Percentiles rank a stretch among this genome's conserved stretches.
These are phyloP conservation scores for Amylocarpus encephaloides DNA, from an alignment of 2,329 filamentous ascomycete genomes.

Conservation along the genomic window DNA sequence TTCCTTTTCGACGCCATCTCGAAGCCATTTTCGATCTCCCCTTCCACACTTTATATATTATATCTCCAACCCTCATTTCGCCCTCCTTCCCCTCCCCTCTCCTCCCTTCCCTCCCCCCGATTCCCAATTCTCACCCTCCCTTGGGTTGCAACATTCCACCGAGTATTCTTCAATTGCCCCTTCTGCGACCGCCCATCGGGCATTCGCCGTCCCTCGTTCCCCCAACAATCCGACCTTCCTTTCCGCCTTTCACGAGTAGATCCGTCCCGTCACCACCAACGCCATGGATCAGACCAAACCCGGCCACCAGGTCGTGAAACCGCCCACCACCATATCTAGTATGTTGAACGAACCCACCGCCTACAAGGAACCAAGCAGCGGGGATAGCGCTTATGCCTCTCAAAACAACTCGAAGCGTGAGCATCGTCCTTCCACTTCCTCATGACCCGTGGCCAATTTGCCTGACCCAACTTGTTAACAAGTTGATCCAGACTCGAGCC, in stretches of 20 bases:
- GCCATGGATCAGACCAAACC: constrained; percentile 7
- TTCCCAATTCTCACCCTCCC: neutral
- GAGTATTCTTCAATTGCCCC: too few relatives aligned
- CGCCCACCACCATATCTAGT: constrained; percentile 11
- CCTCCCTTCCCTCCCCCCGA: neutral
- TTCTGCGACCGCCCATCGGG: too few relatives aligned
- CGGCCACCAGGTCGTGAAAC: constrained; percentile 8
- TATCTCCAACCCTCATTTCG: constrained; percentile 1
- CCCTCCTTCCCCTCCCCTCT: neutral
- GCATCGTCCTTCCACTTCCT: neutral
- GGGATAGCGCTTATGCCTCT: constrained; percentile 14
- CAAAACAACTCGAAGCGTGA: constrained; percentile 19
- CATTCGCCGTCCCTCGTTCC: neutral
- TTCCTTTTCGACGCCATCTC: neutral
- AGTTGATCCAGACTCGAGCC: constrained; percentile 30
- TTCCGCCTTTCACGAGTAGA: neutral
- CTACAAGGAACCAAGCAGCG: constrained; percentile 7
- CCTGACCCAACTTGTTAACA: constrained; percentile 6
- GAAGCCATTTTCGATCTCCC: too few relatives aligned
- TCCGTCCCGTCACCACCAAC: neutral
- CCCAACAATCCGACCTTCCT: neutral
- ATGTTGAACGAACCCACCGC: constrained; percentile 12
- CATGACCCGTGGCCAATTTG: neutral
- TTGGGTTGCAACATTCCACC: too few relatives aligned
- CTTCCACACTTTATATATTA: neutral